A percentile compares a stretch with the other conserved stretches of the same genome.
Conservation (phyloP, 345 rosid species). For the Moricandia moricandioides region DNA sequence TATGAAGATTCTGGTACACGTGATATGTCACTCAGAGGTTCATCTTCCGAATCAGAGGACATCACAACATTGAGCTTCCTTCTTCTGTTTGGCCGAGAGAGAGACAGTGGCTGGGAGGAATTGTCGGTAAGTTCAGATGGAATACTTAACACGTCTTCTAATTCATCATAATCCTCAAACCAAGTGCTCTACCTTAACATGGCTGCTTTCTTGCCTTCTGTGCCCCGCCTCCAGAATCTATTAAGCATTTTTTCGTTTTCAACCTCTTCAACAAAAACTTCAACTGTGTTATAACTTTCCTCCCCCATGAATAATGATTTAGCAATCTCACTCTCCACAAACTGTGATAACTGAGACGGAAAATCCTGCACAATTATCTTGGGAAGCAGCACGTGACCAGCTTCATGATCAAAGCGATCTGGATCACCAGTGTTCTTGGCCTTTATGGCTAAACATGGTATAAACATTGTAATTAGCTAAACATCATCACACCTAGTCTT, state of each 20-base stretch:
- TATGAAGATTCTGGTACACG: conserved; percentile 80
- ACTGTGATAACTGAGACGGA: conserved; percentile 74
- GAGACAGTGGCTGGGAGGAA: conserved; percentile 47
- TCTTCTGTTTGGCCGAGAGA: conserved; percentile 39
- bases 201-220: conserved; percentile 69
- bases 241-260: conserved; percentile 37
- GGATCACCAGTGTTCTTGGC: conserved; percentile 23
- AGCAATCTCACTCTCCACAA: conserved; percentile 68
- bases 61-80: conserved; percentile 52
- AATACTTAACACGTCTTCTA: conserved; percentile 35
- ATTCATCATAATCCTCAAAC: conserved; percentile 43
- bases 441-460: conserved; percentile 43
- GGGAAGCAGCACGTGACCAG: conserved; percentile 60
- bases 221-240: conserved; percentile 39
- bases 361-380: conserved; percentile 60
- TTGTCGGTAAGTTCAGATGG: conserved; percentile 40
- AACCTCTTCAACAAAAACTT: conserved; percentile 45
- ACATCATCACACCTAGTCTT: not conserved
- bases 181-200: conserved; percentile 65
- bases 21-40: conserved; percentile 45
- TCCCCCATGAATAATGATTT: conserved; percentile 46
- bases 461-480: not conserved
- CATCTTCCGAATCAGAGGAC: conserved; percentile 91
- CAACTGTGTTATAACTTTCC: conserved; percentile 40
- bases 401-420: conserved; percentile 55